Percentiles rank a stretch among this genome's conserved stretches.
These are phyloP conservation scores for Botryosphaeria dothidea DNA, from an alignment of 2,329 filamentous ascomycete genomes.

Conservation along the genomic window DNA sequence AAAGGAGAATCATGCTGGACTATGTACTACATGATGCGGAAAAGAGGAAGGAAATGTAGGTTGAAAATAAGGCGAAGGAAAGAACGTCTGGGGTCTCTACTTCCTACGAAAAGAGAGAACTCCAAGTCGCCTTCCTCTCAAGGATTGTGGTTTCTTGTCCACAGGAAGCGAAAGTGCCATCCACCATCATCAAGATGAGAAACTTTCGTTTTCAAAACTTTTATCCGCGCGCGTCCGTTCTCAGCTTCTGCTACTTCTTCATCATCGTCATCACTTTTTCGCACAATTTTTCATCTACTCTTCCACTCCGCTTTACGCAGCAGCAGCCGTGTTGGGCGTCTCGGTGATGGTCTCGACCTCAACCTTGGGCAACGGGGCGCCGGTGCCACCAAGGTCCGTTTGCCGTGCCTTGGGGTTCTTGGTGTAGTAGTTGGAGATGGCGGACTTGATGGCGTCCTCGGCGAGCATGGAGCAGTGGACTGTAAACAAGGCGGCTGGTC, in stretches of 20 bases:
- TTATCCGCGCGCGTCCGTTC: not conserved
- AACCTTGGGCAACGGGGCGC: conserved; percentile 66
- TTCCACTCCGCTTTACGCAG: not conserved
- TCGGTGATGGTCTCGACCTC: conserved; percentile 58
- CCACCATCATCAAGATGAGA: not conserved
- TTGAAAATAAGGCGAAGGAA: not conserved
- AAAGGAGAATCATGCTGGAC: conserved; percentile 10
- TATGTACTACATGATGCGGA: conserved; percentile 5
- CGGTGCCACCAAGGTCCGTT: conserved; percentile 77
- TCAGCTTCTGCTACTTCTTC: not conserved
- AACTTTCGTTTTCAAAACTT: not conserved
- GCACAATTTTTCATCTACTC: not conserved
- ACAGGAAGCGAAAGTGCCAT: not conserved
- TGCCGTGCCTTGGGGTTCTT: conserved; percentile 78
- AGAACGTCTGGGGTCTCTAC: not conserved
- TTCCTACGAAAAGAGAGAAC: not conserved
- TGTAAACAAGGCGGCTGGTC: conserved; percentile 34
- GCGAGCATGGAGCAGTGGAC: conserved; percentile 92
- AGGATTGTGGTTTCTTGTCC: not conserved
- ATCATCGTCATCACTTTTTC: not conserved
- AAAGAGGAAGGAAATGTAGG: not conserved
- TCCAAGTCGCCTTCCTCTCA: not conserved
- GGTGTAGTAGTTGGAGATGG: conserved; percentile 86
- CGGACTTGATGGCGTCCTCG: conserved; percentile 89
- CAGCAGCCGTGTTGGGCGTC: conserved; percentile 5